Base-by-base conservation (phyloP, 805 yeast species). In the Nakazawaea ernobii region DNA sequence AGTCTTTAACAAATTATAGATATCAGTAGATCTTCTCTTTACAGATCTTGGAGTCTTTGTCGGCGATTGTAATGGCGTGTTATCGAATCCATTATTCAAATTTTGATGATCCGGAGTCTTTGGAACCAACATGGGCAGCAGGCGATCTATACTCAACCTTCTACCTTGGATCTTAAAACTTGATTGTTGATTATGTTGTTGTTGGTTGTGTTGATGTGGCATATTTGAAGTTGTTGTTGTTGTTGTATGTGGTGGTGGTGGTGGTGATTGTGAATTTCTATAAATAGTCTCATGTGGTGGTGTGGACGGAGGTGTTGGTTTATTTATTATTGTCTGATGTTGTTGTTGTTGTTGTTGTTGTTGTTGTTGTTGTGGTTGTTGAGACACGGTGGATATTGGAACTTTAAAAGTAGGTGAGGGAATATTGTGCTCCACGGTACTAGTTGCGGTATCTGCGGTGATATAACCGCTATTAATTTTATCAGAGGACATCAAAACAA, bases 41-140 rank as follows among this genome's bases (percentile, higher is more conserved):
- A 35, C 46, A 26, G 62, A 58, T 3, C 68, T 65, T 2, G 69
- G 53, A 10, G 55, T 48, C 47, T 48, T 45, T n/a, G 65, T 57
- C 2, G 70, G 69, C 2, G 70, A 65, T 33, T 59, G 45, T 40
- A 66, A 52, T 2, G 68, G 69, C 1, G 69, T 64, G 13, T 56
- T 62, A 26, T 64, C 67, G 6, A 56, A 53, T 36, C 50, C 54
- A 39, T 51, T 52, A 46, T 52, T 36, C 27, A 57, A 43, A 49
- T 59, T 32, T 6, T 62, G 55, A 29, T 61, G 53, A 35, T 61
- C 64, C 8, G 66, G 67, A 7, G 67, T 60, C 42, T 54, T 56
- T 8, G 65, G 62, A 24, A 56, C 50, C 33, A 50, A 58, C 4
- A 38, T 8, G 28, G 14, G 14, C 30, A 13, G 33, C 14, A 6